Evolutionary conservation across 352 stramenopile species (phyloP).

Genomic region (Pythium sp.): DNA sequence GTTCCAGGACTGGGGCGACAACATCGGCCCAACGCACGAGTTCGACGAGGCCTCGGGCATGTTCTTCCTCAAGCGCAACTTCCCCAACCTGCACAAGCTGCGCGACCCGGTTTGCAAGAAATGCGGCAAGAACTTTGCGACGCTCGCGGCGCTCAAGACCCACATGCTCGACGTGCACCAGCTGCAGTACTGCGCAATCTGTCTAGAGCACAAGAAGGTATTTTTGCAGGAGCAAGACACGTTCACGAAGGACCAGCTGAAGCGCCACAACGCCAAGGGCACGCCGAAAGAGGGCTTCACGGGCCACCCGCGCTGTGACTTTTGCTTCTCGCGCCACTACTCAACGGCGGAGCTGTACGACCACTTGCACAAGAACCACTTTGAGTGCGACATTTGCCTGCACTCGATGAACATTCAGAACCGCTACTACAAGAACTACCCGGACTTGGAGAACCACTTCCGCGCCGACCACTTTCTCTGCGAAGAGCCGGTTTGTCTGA

Average conservation of each 20-base stretch:
- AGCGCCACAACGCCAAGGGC: conserved; percentile 73
- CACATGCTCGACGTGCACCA: conserved; percentile 75
- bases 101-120: conserved; percentile 71
- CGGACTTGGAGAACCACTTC: conserved; percentile 90
- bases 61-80: conserved; percentile 84
- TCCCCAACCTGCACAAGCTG: conserved; percentile 54
- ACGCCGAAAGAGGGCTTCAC: conserved; percentile 73
- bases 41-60: conserved; percentile 86
- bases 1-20: conserved; percentile 90
- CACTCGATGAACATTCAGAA: conserved; percentile 77
- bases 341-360: conserved; percentile 87
- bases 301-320: conserved; percentile 87
- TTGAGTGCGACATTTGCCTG: conserved; percentile 90
- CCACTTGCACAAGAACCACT: conserved; percentile 90
- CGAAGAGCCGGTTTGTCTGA: conserved; percentile 77
- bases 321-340: conserved; percentile 87
- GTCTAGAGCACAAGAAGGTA: conserved; percentile 87
- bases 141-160: conserved; percentile 58
- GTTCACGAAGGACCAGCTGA: conserved; percentile 75
- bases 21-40: conserved; percentile 80
- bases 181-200: conserved; percentile 80
- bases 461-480: conserved; percentile 87
- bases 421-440: conserved; percentile 91
- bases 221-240: conserved; percentile 81
- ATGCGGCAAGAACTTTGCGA: conserved; percentile 73